Base-by-base conservation (phyloP, 768 basidiomycete genomes). In the Serendipita sp. region DNA sequence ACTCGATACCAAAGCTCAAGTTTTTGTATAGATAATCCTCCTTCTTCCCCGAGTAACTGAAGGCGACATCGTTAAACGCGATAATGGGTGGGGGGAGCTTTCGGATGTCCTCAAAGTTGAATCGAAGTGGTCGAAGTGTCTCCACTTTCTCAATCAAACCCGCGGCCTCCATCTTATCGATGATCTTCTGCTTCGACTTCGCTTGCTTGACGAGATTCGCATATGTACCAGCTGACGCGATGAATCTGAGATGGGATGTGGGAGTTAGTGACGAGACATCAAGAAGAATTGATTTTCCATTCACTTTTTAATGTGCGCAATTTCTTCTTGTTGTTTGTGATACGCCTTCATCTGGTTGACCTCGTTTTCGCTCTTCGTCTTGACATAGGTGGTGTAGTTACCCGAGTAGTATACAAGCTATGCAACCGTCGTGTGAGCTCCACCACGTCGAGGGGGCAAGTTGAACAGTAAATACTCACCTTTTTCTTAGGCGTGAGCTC, bases 91-190 rank as follows among this genome's bases (percentile, higher is more conserved):
- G 95, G 0, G 95, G 95, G 5, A 99, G 83, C 75, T 86, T 93
- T 70, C 81, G 80, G 68, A 97, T 84, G 70, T 95, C 92, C 75
- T 98, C 95, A 71, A 98, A 99, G 81, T 95, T 86, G 83, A 98
- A 99, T 62, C 84, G 79, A 38, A 99, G 79, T 15, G 83, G 83
- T 69, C 82, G 84, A 41, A 81, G 79, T 2, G 74, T 73, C 72
- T 94, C 92, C 66, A 96, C 78, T 77, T 92, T 92, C 76, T 99
- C 92, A 72, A 99, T 81, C 47, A 99, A 81, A 67, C 95, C 95
- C 13, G 94, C 95, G 32, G 95, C 95, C 80, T 99, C 96, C 95
- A 99, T 99, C 83, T 99, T 99, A 81, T 99, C 95, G 76, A 99
- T 95, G 68, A 99, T 98, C 83, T 99, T 99, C 76, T 99, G 95